Evolutionary conservation across 2,329 filamentous ascomycete genomes (phyloP).

Genomic region (Phialophora tarda): DNA sequence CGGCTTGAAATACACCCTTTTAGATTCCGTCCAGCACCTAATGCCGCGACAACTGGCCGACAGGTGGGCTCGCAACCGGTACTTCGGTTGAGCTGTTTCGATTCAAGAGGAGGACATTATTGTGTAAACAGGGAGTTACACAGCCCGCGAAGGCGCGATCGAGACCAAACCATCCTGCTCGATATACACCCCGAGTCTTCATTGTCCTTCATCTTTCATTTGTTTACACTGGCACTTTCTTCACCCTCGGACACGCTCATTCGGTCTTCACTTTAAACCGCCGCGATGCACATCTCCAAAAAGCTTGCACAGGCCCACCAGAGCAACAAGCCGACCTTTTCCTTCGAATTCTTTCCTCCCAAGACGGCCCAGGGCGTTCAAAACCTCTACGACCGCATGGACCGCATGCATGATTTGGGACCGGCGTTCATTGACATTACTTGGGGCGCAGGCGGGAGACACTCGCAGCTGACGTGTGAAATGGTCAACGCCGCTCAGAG

Average conservation of each 20-base stretch:
- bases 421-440: conserved; percentile 98
- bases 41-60: conserved; percentile 62
- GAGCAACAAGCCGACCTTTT: conserved; percentile 85
- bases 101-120: conserved; percentile 7
- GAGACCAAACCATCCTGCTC: conserved; percentile 8
- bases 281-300: conserved; percentile 90
- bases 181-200: neutral
- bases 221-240: conserved; percentile 13
- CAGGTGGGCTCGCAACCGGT: conserved; percentile 54
- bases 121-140: conserved; percentile 15
- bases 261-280: conserved; percentile 7
- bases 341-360: conserved; percentile 98
- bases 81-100: conserved; percentile 48
- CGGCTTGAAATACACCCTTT: neutral
- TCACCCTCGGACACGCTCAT: neutral
- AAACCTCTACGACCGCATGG: conserved; percentile 99
- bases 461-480: conserved; percentile 91
- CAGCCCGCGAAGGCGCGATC: conserved; percentile 12
- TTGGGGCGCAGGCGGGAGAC: conserved; percentile 92
- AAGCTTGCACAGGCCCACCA: conserved; percentile 84
- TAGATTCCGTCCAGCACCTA: conserved; percentile 13
- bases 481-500: conserved; percentile 97
- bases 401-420: conserved; percentile 94
- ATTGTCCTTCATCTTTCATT: conserved; percentile 10
- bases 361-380: conserved; percentile 91